Conservation (phyloP, 768 basidiomycete genomes). For the Termitomyces sp. region DNA sequence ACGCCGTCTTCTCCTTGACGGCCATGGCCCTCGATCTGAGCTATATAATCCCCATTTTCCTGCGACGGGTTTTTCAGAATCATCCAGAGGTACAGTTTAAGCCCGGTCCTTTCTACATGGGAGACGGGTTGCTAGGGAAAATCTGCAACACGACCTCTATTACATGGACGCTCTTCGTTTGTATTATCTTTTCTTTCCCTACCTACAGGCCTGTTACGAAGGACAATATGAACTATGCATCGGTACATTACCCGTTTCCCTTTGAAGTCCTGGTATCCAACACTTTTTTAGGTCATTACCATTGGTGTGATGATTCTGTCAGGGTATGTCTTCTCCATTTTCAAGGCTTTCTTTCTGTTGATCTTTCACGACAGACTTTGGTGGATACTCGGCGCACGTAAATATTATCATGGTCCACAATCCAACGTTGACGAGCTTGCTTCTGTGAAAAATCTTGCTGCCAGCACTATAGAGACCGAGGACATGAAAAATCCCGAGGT, state of each 20-base stretch:
- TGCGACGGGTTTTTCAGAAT: slow-evolving; percentile 58
- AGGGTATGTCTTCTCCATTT: slow-evolving; percentile 30
- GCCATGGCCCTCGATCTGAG: slow-evolving; percentile 74
- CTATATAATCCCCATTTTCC: slow-evolving; percentile 79
- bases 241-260: slow-evolving; percentile 33
- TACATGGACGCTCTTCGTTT: slow-evolving; percentile 61
- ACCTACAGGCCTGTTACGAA: slow-evolving; percentile 62
- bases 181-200: slow-evolving; percentile 69
- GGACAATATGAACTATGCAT: slow-evolving; percentile 78
- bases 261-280: neutral
- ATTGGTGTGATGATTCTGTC: slow-evolving; percentile 47
- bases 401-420: slow-evolving; percentile 53
- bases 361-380: slow-evolving; percentile 28
- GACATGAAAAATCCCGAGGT: neutral
- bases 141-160: slow-evolving; percentile 61
- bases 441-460: neutral
- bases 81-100: slow-evolving; percentile 82
- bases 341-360: neutral
- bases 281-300: slow-evolving; percentile 35
- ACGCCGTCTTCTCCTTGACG: slow-evolving; percentile 78
- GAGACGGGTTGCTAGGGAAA: slow-evolving; percentile 58
- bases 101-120: slow-evolving; percentile 86
- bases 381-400: slow-evolving; percentile 48
- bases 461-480: neutral
- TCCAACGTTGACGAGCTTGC: slow-evolving; percentile 36